Conservation (phyloP, 2,329 filamentous ascomycete species). For the Sporothrix schenckii region DNA sequence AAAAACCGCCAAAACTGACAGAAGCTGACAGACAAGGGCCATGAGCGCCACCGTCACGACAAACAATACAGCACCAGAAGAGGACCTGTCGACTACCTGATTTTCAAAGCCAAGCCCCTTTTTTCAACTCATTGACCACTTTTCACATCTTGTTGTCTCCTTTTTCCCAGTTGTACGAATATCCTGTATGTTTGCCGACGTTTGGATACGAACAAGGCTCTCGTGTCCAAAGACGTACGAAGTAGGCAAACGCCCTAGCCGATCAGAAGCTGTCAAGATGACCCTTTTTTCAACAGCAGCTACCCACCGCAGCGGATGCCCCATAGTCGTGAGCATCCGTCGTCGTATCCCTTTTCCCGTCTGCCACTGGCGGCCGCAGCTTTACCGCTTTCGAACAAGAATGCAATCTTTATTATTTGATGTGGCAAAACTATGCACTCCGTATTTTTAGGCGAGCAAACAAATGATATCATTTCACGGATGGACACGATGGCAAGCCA, state of each 20-base stretch:
- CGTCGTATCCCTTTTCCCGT: constrained; percentile 12
- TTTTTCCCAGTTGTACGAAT: not conserved
- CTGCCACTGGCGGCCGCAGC: constrained; percentile 5
- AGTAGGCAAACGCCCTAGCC: not conserved
- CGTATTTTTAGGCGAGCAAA: not conserved
- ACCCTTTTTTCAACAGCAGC: not conserved
- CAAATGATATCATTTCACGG: constrained; percentile 11
- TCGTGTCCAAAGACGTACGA: constrained; percentile 15
- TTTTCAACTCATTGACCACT: too few species aligned
- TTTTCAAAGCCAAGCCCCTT: not conserved
- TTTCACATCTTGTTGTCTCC: not conserved
- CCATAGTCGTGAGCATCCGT: not conserved
- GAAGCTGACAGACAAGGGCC: not conserved
- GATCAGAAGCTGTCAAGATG: not conserved
- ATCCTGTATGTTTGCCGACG: not conserved
- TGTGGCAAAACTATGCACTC: too few species aligned
- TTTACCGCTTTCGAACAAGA: constrained; percentile 7
- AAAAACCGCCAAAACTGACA: too few species aligned
- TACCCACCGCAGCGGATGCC: not conserved
- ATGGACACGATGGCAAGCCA: not conserved
- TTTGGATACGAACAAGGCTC: constrained; percentile 2
- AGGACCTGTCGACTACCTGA: not conserved
- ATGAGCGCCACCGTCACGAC: not conserved
- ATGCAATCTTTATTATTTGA: not conserved
- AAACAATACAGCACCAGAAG: not conserved